phyloP scores from a whole-genome alignment of 495 filamentous ascomycete genomes.

The Aspergillus incahuasiensis region DNA sequence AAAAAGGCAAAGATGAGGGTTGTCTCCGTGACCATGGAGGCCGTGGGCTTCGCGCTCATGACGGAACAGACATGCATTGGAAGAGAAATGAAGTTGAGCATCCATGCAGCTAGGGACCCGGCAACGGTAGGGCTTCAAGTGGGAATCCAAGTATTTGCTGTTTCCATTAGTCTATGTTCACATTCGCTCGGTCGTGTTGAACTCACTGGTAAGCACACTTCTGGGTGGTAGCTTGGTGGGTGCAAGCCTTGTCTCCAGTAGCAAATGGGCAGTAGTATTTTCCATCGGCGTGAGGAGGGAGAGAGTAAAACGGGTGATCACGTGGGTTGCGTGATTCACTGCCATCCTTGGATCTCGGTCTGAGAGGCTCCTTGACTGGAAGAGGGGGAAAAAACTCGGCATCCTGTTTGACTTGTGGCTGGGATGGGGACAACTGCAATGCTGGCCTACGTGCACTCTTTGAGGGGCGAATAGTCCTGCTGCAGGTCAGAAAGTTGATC shows the following conservation, averaged over 20 bases:
- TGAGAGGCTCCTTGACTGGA: constrained; percentile 34
- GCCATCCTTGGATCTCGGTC: constrained; percentile 45
- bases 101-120: constrained; percentile 73
- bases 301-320: constrained; percentile 74
- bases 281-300: constrained; percentile 63
- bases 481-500: constrained; percentile 11
- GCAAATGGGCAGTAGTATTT: constrained; percentile 89
- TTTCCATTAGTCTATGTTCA: constrained; percentile 21
- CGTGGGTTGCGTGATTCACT: constrained; percentile 58
- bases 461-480: constrained; percentile 38
- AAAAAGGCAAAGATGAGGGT: constrained; percentile 81
- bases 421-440: constrained; percentile 30
- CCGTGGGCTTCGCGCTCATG: constrained; percentile 93
- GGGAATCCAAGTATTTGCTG: constrained; percentile 93
- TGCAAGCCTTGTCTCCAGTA: constrained; percentile 63
- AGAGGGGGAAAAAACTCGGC: constrained; percentile 37
- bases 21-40: constrained; percentile 89
- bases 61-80: constrained; percentile 88
- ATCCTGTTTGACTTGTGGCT: constrained; percentile 34
- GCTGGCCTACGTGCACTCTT: constrained; percentile 36
- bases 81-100: constrained; percentile 70
- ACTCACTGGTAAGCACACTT: constrained; percentile 97
- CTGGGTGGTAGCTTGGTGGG: constrained; percentile 80
- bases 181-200: not conserved
- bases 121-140: constrained; percentile 91